phyloP scores from a whole-genome alignment of 306 rosid species.

The Macrotyloma uniflorum region DNA sequence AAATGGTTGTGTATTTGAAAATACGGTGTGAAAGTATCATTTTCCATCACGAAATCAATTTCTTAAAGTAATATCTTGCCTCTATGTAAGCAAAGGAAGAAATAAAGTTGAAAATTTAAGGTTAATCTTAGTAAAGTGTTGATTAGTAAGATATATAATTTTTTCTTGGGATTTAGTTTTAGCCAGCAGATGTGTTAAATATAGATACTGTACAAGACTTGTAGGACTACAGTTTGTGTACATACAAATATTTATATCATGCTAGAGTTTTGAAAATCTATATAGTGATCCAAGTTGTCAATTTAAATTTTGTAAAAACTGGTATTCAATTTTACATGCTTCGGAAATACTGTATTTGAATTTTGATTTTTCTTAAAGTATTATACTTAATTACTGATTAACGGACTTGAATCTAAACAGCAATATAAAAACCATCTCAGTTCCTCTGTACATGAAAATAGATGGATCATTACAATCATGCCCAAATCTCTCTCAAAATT shows the following conservation, averaged over 20 bases:
- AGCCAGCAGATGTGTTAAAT: too few relatives aligned
- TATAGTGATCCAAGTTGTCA: constrained; percentile 11
- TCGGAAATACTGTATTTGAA: not conserved
- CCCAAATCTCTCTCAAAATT: constrained; percentile 56
- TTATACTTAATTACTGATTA: constrained; percentile 4
- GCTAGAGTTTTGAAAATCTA: constrained; percentile 5
- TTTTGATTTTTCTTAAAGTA: not conserved
- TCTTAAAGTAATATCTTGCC: too few relatives aligned
- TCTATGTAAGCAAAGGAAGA: too few relatives aligned
- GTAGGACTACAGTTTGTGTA: not conserved
- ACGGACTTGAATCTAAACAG: constrained; percentile 33
- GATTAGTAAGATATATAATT: too few relatives aligned
- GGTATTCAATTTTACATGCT: constrained; percentile 17
- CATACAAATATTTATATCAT: constrained; percentile 6
- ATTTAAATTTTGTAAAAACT: constrained; percentile 31
- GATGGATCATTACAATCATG: constrained; percentile 51
- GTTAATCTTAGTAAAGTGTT: too few relatives aligned
- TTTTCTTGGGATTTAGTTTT: too few relatives aligned
- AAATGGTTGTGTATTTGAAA: too few relatives aligned
- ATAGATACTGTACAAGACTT: too few relatives aligned
- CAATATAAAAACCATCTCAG: constrained; percentile 47
- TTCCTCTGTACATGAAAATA: constrained; percentile 66
- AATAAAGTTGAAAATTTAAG: too few relatives aligned
- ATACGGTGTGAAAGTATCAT: too few relatives aligned
- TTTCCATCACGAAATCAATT: too few relatives aligned